Percentiles rank a stretch among this genome's conserved stretches.
These are phyloP conservation scores for Dalbergia oliveri DNA, from an alignment of 306 rosid genomes.

Conservation along the genomic window DNA sequence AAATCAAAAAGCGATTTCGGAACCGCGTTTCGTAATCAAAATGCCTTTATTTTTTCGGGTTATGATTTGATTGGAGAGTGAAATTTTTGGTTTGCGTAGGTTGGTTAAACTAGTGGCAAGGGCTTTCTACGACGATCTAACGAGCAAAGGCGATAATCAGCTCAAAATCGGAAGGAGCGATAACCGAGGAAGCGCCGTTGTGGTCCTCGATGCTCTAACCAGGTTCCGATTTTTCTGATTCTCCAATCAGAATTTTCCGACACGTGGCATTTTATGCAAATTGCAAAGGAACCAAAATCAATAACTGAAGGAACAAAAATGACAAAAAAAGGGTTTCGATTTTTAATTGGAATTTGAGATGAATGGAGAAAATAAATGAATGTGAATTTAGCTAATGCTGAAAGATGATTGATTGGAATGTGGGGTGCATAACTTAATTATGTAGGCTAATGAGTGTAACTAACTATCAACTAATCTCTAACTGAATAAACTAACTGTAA, in stretches of 20 bases:
- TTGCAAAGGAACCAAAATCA: neutral
- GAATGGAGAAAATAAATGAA: neutral
- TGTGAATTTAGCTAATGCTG: neutral
- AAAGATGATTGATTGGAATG: neutral
- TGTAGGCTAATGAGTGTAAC: neutral
- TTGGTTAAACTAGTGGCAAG: conserved; percentile 82
- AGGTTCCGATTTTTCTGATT: conserved; percentile 54
- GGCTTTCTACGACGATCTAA: conserved; percentile 80
- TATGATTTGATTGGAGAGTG: neutral
- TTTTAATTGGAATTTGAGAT: neutral
- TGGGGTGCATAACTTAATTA: neutral
- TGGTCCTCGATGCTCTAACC: conserved; percentile 83
- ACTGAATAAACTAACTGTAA: neutral
- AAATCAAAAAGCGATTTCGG: neutral
- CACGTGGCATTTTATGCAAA: neutral
- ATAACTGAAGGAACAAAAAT: neutral
- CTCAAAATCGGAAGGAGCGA: conserved; percentile 83
- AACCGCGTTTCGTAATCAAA: neutral
- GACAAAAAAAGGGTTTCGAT: neutral
- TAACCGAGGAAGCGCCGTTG: conserved; percentile 84
- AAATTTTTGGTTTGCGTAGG: conserved; percentile 46
- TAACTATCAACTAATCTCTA: neutral
- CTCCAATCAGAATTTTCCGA: neutral
- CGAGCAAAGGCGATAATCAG: conserved; percentile 80
- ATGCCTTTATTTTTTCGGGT: neutral